Conservation (phyloP, 2,329 filamentous ascomycete species). For the Trichoderma citrinoviride region DNA sequence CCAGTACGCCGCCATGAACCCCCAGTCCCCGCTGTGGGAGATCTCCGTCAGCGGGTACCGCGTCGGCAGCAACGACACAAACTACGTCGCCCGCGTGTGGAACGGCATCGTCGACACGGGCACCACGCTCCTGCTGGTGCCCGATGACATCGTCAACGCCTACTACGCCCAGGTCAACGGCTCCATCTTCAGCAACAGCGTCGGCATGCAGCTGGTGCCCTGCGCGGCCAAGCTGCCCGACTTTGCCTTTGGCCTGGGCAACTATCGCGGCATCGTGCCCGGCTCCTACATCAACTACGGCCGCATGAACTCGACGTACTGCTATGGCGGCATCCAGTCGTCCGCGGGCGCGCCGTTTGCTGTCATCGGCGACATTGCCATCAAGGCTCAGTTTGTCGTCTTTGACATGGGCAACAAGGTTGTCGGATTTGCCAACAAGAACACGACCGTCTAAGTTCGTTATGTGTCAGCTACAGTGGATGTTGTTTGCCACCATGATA, state of each 20-base stretch:
- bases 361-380: conserved; percentile 42
- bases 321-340: conserved; percentile 41
- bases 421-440: conserved; percentile 43
- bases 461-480: background rate
- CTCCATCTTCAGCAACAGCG: conserved; percentile 42
- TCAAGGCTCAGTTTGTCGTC: conserved; percentile 47
- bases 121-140: conserved; percentile 63
- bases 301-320: conserved; percentile 28
- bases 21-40: conserved; percentile 58
- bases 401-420: conserved; percentile 36
- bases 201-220: conserved; percentile 58
- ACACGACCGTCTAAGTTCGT: background rate
- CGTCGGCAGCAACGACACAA: conserved; percentile 39
- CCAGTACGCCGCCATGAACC: conserved; percentile 53
- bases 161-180: conserved; percentile 61
- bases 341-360: conserved; percentile 38
- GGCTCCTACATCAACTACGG: conserved; percentile 42
- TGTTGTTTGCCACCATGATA: background rate
- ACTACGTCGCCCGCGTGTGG: conserved; percentile 34
- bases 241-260: conserved; percentile 37
- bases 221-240: conserved; percentile 52
- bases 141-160: conserved; percentile 48
- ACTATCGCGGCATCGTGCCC: conserved; percentile 37
- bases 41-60: conserved; percentile 56
- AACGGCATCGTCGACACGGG: conserved; percentile 67